Conservation (phyloP, 1,284 basidiomycete species). For the Puccinia novopanici region DNA sequence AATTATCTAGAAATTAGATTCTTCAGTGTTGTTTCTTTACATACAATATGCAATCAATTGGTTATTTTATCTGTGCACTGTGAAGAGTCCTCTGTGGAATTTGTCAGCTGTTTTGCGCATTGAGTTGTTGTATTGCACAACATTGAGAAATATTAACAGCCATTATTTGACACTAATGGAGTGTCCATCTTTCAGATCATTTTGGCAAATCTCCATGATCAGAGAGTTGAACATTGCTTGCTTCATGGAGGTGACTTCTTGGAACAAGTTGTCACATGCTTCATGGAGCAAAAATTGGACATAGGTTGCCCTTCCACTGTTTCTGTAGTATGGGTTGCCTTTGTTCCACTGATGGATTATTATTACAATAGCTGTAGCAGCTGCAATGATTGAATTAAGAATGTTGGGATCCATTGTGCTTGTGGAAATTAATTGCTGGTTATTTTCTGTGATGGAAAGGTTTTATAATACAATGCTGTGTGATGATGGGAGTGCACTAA, state of each 20-base stretch:
- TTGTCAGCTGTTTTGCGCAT: not conserved
- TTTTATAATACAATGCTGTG: no score
- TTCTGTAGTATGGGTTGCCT: not conserved
- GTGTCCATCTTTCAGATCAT: not conserved
- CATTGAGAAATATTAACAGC: not conserved
- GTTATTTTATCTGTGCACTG: not conserved
- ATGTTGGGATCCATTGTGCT: no score
- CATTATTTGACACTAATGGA: not conserved
- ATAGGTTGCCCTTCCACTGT: not conserved
- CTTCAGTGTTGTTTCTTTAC: no score
- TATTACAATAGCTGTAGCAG: no score
- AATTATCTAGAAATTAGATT: no score
- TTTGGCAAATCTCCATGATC: not conserved
- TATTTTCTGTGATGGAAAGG: no score
- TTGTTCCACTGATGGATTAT: no score
- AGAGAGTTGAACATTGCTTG: not conserved
- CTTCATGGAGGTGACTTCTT: not conserved
- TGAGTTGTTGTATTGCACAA: not conserved
- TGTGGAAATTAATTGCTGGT: no score
- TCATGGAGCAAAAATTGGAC: not conserved
- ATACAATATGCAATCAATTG: not conserved
- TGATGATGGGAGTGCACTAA: no score
- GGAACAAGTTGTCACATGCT: not conserved
- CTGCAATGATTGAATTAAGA: no score
- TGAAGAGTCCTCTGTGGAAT: not conserved